These are phyloP conservation scores for Prunus salicina DNA, from an alignment of 306 rosid genomes.

Conservation along the genomic window DNA sequence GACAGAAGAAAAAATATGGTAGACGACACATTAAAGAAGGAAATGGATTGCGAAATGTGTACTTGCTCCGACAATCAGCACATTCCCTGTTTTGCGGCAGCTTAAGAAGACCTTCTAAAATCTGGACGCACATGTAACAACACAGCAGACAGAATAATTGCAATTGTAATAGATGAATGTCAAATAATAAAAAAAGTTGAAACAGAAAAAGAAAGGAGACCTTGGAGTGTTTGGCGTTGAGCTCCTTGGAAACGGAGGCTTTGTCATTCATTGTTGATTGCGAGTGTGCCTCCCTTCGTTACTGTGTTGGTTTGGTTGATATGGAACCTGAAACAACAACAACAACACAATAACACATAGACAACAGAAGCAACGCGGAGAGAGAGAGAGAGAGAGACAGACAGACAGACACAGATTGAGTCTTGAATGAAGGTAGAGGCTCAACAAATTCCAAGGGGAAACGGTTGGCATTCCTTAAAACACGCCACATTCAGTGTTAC, in stretches of 20 bases:
- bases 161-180: not conserved
- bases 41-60: constrained; percentile 24
- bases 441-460: constrained; percentile 35
- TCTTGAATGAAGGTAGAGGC: constrained; percentile 12
- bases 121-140: constrained; percentile 47
- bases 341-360: not conserved
- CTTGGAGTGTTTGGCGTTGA: constrained; percentile 74
- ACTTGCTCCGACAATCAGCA: constrained; percentile 88
- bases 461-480: constrained; percentile 30
- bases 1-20: constrained; percentile 7
- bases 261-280: constrained; percentile 63
- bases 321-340: not conserved
- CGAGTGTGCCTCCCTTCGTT: constrained; percentile 7
- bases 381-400: not conserved
- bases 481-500: constrained; percentile 16
- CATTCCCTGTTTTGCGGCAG: constrained; percentile 80
- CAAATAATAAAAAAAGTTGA: not conserved
- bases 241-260: constrained; percentile 81
- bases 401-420: not conserved
- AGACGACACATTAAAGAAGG: not conserved
- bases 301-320: not conserved
- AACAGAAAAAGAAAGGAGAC: constrained; percentile 15
- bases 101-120: constrained; percentile 75
- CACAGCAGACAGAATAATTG: not conserved
- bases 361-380: not conserved